These are phyloP conservation scores for Sugiyamaella mastotermitis DNA, from an alignment of 805 yeast species.

Conservation along the genomic window DNA sequence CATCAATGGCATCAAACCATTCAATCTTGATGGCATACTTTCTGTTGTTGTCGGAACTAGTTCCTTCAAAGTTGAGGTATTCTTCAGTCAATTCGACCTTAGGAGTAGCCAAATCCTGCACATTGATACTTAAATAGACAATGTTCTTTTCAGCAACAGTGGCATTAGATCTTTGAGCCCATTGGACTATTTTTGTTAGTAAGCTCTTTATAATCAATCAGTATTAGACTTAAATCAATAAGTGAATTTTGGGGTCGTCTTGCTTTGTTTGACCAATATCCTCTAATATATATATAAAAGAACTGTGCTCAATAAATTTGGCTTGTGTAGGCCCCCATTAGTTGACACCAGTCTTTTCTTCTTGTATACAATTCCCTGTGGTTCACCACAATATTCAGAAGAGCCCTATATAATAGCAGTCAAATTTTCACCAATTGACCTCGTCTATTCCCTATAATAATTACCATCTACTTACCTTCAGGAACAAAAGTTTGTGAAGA, in stretches of 20 bases:
- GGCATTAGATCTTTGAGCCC: constrained; percentile 96
- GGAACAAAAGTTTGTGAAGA: neutral
- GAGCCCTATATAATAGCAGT: neutral
- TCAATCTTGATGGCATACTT: constrained; percentile 63
- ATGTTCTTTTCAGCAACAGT: constrained; percentile 67
- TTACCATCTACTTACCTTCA: constrained; percentile 1
- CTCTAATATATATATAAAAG: neutral
- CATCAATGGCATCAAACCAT: constrained; percentile 69
- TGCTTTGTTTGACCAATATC: neutral
- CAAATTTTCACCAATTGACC: neutral
- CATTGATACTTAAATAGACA: constrained; percentile 64
- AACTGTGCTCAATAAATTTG: neutral
- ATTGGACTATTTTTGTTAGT: constrained; percentile 44
- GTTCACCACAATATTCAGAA: no score
- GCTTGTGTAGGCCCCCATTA: neutral
- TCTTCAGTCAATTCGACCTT: constrained; percentile 55
- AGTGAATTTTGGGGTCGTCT: neutral
- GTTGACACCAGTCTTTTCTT: neutral
- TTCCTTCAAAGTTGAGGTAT: constrained; percentile 48
- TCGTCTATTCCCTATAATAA: neutral
- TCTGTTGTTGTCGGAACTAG: constrained; percentile 37
- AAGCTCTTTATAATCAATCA: no score
- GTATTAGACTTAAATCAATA: neutral
- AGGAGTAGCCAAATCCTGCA: constrained; percentile 61
- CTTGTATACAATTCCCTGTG: no score